Evolutionary conservation across 495 filamentous ascomycete genomes (phyloP), one percentile per base, ranked within the genome.

Genomic region (Penicillium odoratum): DNA sequence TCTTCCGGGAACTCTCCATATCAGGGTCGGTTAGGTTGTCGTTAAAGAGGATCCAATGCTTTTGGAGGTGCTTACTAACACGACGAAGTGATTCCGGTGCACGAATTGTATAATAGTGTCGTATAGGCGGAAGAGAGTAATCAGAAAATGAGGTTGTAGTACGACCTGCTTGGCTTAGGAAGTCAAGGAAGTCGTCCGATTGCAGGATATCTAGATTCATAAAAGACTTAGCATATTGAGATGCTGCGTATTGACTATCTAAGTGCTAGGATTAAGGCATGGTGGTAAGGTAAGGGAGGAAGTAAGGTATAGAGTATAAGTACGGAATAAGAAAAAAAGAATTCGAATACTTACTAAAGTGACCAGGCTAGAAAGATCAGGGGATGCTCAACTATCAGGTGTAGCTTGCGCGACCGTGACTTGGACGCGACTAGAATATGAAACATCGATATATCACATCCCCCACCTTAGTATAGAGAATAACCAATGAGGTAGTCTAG

Each of bases 371-470:
- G 48, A 33, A 33, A 50, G 48, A 50, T 33, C 28, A 31, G 48
- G 48, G 29, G 48, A 25, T 50, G 26, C 10, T 16, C 15, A 3
- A 50, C 10, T 50, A 33, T n/a, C 2, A 50, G 48, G 29, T 50
- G 13, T 50, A 50, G 48, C 11, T 50, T 50, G 29, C 29, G 29
- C 48, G 29, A 50, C 48, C 30, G 30, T 16, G 48, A 33, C 48
- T 50, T 29, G 31, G 48, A 31, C 29, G 29, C 28, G 48, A 50
- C 48, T 50, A 50, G 48, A 50, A 50, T 30, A 50, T 50, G 29
- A 50, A 50, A 50, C 48, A 31, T 2, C 48, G 29, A 50, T 33
- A 50, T 50, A 31, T 33, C 29, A 50, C 28, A 50, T 50, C 31
- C 48, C 29, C 48, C 48, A 50, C 29, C 10, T 50, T 7, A 31